Base-by-base conservation (phyloP, 805 yeast genomes). In the Candida mattraensis region DNA sequence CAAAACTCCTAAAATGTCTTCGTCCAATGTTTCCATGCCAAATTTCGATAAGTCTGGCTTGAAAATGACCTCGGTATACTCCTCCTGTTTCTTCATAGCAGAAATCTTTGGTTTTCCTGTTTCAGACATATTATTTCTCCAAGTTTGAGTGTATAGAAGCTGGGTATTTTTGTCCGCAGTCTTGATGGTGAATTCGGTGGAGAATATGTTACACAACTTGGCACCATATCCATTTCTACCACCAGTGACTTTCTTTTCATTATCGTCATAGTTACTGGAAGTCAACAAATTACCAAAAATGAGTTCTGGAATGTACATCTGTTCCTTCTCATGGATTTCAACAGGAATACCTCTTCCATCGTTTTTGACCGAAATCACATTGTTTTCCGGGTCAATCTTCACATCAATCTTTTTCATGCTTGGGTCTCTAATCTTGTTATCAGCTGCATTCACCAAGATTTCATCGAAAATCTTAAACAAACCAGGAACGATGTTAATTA, bases 211-310 rank as follows among this genome's bases (percentile, higher is more conserved):
- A 76, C 99, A 93, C 37, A 93, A 68, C 59, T 93, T 93, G 31
- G 99, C 99, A 63, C 99, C 99, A 58, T 80, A 93, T 45, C 99
- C 99, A 59, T 93, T 93, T 69, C 99, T 80, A 62, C 99, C 99
- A 68, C 99, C 99, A 2, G 95, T 87, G 21, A 93, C 97, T 61
- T 93, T 93, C 63, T 87, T 86, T 55, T 93, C 86, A 45, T 91
- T 78, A 60, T 93, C 99, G 60, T 93, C 96, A 60, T 93, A 93
- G 64, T 93, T 93, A 18, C 96, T 86, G 2, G 98, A 89, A 0
- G 99, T 93, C 47, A 93, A 74, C 42, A 93, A 72, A 55, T 93
- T 87, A 37, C 99, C 99, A 63, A 93, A 93, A 51, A 93, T 93
- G 64, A 93, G 74, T 64, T 93, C 96, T 1, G 99, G 99, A 46